Evolutionary conservation across 495 filamentous ascomycete genomes (phyloP).

Genomic region (Chaetomium fimeti): DNA sequence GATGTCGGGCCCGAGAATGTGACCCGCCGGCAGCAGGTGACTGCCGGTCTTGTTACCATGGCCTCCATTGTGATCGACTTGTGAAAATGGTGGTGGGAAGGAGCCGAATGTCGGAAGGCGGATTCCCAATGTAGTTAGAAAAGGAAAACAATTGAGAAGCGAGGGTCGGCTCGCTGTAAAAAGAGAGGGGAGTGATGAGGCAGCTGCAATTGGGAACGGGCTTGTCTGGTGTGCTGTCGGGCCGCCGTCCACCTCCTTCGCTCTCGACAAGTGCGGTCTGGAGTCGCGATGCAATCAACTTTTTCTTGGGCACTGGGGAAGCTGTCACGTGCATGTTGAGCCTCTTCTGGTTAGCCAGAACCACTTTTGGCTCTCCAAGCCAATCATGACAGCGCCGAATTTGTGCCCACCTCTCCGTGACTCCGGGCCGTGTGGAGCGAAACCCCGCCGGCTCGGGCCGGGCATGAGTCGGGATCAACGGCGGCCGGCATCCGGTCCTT

Average conservation of each 20-base stretch:
- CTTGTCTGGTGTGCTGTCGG: conserved; percentile 7
- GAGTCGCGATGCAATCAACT: conserved; percentile 21
- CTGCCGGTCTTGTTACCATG: conserved; percentile 17
- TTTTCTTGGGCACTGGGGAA: conserved; percentile 18
- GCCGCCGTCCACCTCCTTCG: conserved; percentile 23
- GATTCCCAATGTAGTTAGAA: neutral
- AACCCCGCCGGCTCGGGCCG: neutral
- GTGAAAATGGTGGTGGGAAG: neutral
- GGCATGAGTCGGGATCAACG: too few relatives aligned
- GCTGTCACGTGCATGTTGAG: conserved; percentile 22
- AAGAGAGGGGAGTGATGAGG: neutral
- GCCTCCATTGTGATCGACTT: conserved; percentile 23
- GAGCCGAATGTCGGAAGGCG: conserved; percentile 9
- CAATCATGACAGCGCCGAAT: conserved; percentile 15
- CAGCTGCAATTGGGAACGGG: conserved; percentile 13
- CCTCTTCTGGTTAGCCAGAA: neutral
- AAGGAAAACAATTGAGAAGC: neutral
- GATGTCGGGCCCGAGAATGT: conserved; percentile 1
- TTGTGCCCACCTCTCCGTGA: conserved; percentile 14
- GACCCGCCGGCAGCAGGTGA: conserved; percentile 28
- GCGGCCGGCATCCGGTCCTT: too few relatives aligned
- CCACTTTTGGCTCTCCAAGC: neutral
- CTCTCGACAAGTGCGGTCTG: conserved; percentile 15
- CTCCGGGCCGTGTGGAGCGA: conserved; percentile 5
- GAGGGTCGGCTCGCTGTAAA: neutral